Conservation (phyloP, 345 rosid species). For the Murraya koenigii region DNA sequence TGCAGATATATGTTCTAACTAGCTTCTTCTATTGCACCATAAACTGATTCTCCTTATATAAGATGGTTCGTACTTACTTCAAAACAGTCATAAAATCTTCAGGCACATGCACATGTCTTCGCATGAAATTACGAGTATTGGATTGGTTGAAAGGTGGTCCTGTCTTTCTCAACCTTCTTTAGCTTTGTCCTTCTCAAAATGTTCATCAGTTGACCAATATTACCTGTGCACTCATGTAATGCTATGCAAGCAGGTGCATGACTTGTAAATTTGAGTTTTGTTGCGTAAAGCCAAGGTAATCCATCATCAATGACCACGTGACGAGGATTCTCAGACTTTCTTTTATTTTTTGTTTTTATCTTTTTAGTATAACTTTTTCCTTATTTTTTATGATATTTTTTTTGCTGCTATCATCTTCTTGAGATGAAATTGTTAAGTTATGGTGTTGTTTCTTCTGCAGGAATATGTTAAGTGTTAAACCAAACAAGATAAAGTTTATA, state of each 20-base stretch:
- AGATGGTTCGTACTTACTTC: conserved; percentile 20
- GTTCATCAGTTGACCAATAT: conserved; percentile 16
- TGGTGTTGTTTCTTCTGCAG: conserved; percentile 14
- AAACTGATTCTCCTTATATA: background rate
- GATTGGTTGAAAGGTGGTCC: conserved; percentile 22
- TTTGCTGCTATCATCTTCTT: background rate
- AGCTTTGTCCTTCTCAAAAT: conserved; percentile 12
- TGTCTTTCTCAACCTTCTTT: conserved; percentile 16
- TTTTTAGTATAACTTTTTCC: background rate
- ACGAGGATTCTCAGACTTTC: background rate
- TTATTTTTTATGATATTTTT: no score
- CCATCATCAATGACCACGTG: conserved; percentile 12
- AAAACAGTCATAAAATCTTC: conserved; percentile 33
- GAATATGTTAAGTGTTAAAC: conserved; percentile 2
- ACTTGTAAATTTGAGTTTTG: conserved; percentile 21
- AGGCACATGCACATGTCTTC: conserved; percentile 28
- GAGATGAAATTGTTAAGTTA: background rate
- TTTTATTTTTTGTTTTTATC: background rate
- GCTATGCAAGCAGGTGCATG: conserved; percentile 17
- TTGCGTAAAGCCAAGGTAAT: conserved; percentile 19
- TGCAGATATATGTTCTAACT: background rate
- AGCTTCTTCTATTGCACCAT: background rate
- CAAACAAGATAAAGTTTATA: background rate
- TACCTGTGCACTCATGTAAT: conserved; percentile 26
- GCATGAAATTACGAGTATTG: conserved; percentile 18